phyloP scores from a whole-genome alignment of 306 rosid genomes.

The Rubus parviflorus region DNA sequence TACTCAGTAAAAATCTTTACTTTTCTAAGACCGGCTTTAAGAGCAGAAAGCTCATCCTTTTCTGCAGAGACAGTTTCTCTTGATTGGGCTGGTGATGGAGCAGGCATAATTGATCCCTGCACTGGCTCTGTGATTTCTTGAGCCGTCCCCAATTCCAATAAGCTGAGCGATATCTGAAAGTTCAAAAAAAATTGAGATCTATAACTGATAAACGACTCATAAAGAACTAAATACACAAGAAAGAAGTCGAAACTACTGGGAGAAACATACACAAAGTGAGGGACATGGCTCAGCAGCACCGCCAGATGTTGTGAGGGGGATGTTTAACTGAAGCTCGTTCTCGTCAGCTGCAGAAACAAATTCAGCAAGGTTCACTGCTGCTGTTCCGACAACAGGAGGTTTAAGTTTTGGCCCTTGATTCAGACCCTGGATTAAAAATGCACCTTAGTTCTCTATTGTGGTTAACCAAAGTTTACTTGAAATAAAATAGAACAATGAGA shows the following conservation, averaged over 20 bases:
- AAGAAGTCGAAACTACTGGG: neutral
- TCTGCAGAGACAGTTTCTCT: constrained; percentile 59
- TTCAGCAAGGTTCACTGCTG: constrained; percentile 85
- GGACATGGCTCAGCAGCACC: constrained; percentile 53
- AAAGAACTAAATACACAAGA: neutral
- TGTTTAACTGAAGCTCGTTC: constrained; percentile 66
- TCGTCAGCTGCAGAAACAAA: constrained; percentile 66
- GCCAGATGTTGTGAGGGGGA: constrained; percentile 58
- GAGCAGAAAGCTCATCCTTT: constrained; percentile 90
- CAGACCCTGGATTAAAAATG: constrained; percentile 54
- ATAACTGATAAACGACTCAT: constrained; percentile 1
- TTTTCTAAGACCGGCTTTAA: constrained; percentile 94
- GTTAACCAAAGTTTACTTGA: neutral
- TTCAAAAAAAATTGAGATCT: neutral
- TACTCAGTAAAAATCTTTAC: constrained; percentile 83
- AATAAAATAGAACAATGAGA: neutral
- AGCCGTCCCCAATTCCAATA: constrained; percentile 70
- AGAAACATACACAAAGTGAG: constrained; percentile 62
- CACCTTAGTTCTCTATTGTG: constrained; percentile 16
- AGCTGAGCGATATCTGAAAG: constrained; percentile 73
- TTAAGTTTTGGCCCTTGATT: constrained; percentile 74
- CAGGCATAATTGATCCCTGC: constrained; percentile 64
- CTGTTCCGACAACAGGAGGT: constrained; percentile 69
- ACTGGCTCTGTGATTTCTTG: constrained; percentile 66
- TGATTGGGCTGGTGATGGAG: constrained; percentile 46